phyloP scores from a whole-genome alignment of 177 flowering plant species.

The Vitis hybrid region DNA sequence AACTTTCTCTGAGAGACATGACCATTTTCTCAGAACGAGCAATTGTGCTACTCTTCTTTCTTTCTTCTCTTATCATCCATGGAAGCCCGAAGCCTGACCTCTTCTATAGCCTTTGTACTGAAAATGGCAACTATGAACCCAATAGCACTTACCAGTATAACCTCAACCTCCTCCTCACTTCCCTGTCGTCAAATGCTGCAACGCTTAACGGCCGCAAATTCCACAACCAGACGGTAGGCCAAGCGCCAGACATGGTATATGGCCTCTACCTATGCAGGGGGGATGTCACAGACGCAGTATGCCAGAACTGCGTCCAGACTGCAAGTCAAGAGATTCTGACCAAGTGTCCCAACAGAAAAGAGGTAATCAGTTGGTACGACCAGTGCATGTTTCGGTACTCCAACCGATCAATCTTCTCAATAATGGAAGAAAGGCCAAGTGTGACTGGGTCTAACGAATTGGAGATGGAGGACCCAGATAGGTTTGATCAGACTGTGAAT shows the following conservation, averaged over 20 bases:
- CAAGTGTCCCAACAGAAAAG: background rate
- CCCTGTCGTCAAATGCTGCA: too few relatives aligned
- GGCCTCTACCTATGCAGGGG: slow-evolving; percentile 5
- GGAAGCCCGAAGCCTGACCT: too few relatives aligned
- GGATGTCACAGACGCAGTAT: background rate
- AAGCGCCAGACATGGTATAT: background rate
- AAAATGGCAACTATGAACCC: too few relatives aligned
- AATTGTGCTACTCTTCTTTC: too few relatives aligned
- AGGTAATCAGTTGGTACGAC: slow-evolving; percentile 12
- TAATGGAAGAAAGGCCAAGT: background rate
- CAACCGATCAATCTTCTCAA: slow-evolving; percentile 1
- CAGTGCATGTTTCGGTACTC: background rate
- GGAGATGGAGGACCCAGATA: background rate
- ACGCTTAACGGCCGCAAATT: too few relatives aligned
- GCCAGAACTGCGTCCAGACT: background rate
- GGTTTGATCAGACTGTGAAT: background rate
- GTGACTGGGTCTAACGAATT: background rate
- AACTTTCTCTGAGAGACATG: too few relatives aligned
- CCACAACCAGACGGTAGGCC: background rate
- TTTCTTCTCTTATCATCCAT: too few relatives aligned
- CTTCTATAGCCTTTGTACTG: too few relatives aligned
- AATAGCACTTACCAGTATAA: too few relatives aligned
- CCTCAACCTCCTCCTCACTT: too few relatives aligned
- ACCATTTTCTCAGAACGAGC: too few relatives aligned
- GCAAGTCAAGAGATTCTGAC: background rate